phyloP scores from a whole-genome alignment of 2,329 filamentous ascomycete species.

The Clonostachys chloroleuca region DNA sequence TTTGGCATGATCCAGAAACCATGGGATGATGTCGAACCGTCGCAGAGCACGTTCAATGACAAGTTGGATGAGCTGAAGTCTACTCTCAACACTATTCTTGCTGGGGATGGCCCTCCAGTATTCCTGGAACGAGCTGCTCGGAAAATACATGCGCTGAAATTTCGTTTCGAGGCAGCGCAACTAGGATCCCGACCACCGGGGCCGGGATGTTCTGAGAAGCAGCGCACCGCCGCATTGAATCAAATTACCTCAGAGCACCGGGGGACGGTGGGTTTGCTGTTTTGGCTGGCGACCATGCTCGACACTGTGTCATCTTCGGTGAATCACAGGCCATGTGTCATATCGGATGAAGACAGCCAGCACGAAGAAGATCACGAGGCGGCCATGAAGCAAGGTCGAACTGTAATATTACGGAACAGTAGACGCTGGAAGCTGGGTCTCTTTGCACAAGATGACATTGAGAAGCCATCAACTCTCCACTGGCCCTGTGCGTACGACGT shows the following conservation, averaged over 20 bases:
- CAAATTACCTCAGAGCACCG: constrained; percentile 10
- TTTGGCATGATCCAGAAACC: constrained; percentile 31
- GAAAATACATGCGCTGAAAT: constrained; percentile 31
- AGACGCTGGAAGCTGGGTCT: constrained; percentile 22
- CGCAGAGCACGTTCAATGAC: not conserved
- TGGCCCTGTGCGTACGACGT: constrained; percentile 53
- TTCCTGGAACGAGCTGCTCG: constrained; percentile 28
- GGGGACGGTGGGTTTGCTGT: constrained; percentile 46
- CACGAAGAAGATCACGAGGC: constrained; percentile 18
- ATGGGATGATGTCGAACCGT: constrained; percentile 1
- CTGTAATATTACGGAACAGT: constrained; percentile 7
- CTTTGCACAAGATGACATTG: constrained; percentile 22
- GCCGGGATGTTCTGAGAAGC: not conserved
- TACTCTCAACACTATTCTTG: constrained; percentile 21
- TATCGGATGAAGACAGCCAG: constrained; percentile 32
- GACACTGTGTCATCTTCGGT: constrained; percentile 53
- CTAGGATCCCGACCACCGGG: constrained; percentile 1
- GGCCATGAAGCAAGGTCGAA: constrained; percentile 1
- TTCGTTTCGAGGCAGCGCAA: constrained; percentile 17
- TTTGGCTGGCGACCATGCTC: constrained; percentile 56
- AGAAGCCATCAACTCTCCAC: constrained; percentile 18
- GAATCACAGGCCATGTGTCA: constrained; percentile 28
- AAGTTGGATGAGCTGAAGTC: constrained; percentile 12
- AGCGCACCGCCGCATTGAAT: not conserved
- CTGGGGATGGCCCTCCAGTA: constrained; percentile 16